Percentiles rank a stretch among this genome's conserved stretches.
Evolutionary conservation across 176 grass and related monocot genomes (phyloP).

Genomic region (Paspalum notatum): DNA sequence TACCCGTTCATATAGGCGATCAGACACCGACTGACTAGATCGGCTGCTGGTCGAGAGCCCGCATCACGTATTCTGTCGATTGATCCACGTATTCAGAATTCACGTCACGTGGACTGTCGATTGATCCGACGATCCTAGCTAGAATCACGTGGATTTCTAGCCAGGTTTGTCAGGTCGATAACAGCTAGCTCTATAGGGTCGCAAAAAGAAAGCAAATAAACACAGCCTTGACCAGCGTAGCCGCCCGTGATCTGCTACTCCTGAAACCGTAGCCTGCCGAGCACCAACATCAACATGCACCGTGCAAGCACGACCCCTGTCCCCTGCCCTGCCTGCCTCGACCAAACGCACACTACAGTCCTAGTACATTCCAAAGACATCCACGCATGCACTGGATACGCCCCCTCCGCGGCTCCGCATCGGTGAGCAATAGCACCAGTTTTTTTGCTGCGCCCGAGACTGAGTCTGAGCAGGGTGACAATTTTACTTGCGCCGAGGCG

Average conservation of each 20-base stretch:
- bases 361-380: constrained; percentile 17
- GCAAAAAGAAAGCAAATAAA: no score
- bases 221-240: background rate
- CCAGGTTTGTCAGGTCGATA: no score
- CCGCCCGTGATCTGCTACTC: background rate
- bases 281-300: background rate
- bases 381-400: background rate
- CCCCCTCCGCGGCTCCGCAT: constrained; percentile 14
- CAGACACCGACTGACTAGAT: no score
- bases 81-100: no score
- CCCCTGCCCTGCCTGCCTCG: no score
- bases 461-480: background rate
- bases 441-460: background rate
- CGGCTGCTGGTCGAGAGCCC: no score
- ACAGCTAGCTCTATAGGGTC: background rate
- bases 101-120: no score
- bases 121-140: no score
- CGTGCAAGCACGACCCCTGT: background rate
- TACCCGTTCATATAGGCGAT: no score
- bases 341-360: background rate
- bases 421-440: background rate
- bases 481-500: background rate
- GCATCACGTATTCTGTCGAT: no score
- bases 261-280: constrained; percentile 28
- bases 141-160: no score